A percentile compares a stretch with the other conserved stretches of the same genome.
phyloP scores from a whole-genome alignment of 1,284 basidiomycete species.

The Sporisorium sorghi region DNA sequence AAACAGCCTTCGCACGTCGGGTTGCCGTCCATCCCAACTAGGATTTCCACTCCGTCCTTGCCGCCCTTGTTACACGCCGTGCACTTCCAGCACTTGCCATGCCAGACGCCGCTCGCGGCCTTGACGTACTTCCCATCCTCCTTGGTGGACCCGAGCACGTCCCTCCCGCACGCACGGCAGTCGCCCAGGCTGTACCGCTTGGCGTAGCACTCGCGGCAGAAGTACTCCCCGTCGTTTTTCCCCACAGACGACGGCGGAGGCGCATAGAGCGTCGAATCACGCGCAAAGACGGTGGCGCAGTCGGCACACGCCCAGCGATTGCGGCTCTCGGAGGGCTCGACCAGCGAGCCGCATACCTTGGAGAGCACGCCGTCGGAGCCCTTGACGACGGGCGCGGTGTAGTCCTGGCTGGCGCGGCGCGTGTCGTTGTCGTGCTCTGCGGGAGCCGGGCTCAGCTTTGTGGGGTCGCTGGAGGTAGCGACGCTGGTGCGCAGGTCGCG shows the following conservation, averaged over 20 bases:
- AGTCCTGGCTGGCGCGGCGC: constrained; percentile 34
- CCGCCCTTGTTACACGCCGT: constrained; percentile 24
- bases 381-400: constrained; percentile 45
- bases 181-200: constrained; percentile 48
- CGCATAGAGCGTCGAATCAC: constrained; percentile 61
- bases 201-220: constrained; percentile 54
- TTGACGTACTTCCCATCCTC: constrained; percentile 61
- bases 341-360: constrained; percentile 57
- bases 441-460: neutral
- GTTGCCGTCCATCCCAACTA: constrained; percentile 56
- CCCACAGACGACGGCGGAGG: constrained; percentile 25
- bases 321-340: constrained; percentile 50
- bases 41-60: constrained; percentile 28
- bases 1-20: constrained; percentile 59
- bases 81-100: constrained; percentile 60
- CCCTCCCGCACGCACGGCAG: constrained; percentile 36
- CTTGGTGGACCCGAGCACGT: constrained; percentile 58
- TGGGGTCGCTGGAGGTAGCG: neutral
- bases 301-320: constrained; percentile 54
- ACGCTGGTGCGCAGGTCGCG: constrained; percentile 35
- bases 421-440: neutral
- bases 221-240: constrained; percentile 32
- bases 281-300: constrained; percentile 50
- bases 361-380: constrained; percentile 53
- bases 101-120: constrained; percentile 46